Percentiles rank a stretch among this genome's conserved stretches.
Conservation (phyloP, 805 yeast species). For the Candida nitratophila region DNA sequence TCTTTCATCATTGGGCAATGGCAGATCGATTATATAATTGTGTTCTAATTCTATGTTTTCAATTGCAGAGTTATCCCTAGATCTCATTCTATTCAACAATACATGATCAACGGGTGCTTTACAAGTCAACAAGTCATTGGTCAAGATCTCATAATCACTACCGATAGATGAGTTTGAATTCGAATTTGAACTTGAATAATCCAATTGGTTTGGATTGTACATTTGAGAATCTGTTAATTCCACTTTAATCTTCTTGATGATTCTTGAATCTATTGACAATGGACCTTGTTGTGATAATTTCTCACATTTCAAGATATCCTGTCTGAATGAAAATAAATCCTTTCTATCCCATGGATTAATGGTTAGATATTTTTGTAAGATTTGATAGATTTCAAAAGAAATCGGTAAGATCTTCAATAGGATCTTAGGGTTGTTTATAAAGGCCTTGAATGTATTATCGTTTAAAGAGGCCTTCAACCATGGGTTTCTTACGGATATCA, state of each 20-base stretch:
- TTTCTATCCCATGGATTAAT: conserved; percentile 45
- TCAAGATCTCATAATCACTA: neutral
- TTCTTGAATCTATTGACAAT: conserved; percentile 21
- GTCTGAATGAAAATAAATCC: conserved; percentile 30
- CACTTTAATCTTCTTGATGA: conserved; percentile 15
- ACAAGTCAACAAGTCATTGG: conserved; percentile 8
- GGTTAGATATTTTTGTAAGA: conserved; percentile 39
- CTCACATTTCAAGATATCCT: conserved; percentile 26
- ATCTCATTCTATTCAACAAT: conserved; percentile 19
- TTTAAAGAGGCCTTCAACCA: conserved; percentile 76
- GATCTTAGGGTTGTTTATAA: conserved; percentile 45
- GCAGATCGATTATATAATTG: conserved; percentile 21
- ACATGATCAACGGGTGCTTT: conserved; percentile 30
- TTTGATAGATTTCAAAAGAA: conserved; percentile 48
- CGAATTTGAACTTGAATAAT: neutral
- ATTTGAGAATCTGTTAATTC: conserved; percentile 20
- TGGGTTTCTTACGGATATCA: conserved; percentile 80
- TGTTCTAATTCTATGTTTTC: conserved; percentile 22
- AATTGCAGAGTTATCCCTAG: conserved; percentile 20
- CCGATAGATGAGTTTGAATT: neutral
- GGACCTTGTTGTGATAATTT: conserved; percentile 28
- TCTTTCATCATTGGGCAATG: neutral
- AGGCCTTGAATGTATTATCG: conserved; percentile 62
- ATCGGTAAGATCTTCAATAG: conserved; percentile 67
- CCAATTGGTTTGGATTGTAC: neutral